Evolutionary conservation across 1,139 yeast genomes (phyloP).

Genomic region (Pneumocystis canis): DNA sequence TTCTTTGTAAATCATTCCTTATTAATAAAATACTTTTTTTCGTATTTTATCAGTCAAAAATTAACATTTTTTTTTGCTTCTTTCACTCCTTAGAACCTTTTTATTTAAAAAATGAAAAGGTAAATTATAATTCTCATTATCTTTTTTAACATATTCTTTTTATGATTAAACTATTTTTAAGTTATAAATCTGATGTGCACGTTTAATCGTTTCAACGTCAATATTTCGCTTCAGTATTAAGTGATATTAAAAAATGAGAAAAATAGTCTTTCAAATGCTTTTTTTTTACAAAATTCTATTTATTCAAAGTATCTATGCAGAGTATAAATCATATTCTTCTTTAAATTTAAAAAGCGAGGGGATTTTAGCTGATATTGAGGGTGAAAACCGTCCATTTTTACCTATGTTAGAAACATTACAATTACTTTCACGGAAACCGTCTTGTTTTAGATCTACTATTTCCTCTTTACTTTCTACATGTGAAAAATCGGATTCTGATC

Average conservation of each 20-base stretch:
- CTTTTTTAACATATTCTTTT: too few species aligned
- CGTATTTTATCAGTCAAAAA: too few species aligned
- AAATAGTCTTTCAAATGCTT: background rate
- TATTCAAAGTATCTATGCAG: background rate
- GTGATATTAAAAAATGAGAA: background rate
- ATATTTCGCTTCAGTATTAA: too few species aligned
- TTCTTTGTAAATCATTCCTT: too few species aligned
- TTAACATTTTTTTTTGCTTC: too few species aligned
- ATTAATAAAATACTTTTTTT: too few species aligned
- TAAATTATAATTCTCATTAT: too few species aligned
- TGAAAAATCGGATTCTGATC: background rate
- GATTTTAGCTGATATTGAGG: background rate
- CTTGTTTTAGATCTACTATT: slow-evolving; percentile 6
- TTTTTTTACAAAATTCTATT: background rate
- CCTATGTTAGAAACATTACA: background rate
- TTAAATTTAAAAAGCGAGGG: background rate
- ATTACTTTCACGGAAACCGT: slow-evolving; percentile 2
- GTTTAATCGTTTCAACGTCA: too few species aligned
- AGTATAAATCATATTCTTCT: background rate
- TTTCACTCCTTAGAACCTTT: too few species aligned
- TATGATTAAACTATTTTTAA: too few species aligned
- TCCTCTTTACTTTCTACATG: slow-evolving; percentile 1
- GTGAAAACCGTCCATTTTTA: background rate
- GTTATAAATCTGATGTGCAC: too few species aligned
- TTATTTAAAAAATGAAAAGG: too few species aligned